phyloP scores from a whole-genome alignment of 1,284 basidiomycete species.

The Apiotrichum porosum region DNA sequence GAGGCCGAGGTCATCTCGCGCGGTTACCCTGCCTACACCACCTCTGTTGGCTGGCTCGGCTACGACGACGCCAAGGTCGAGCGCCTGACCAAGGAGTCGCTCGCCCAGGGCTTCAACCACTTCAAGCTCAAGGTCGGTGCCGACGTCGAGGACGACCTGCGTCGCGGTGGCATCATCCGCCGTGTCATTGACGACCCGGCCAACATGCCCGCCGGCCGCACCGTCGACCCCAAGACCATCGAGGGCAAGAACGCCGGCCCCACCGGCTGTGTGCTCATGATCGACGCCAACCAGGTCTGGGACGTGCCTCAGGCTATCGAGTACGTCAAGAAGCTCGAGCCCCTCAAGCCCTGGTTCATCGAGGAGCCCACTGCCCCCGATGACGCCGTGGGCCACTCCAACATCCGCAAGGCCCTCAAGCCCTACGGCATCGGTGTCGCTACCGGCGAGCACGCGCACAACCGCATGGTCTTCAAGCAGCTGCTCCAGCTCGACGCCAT shows the following conservation, averaged over 20 bases:
- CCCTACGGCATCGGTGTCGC: slow-evolving; percentile 86
- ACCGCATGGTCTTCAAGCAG: slow-evolving; percentile 96
- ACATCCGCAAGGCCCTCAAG: slow-evolving; percentile 58
- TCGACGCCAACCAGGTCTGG: slow-evolving; percentile 95
- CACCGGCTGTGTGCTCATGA: slow-evolving; percentile 89
- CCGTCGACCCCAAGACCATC: slow-evolving; percentile 62
- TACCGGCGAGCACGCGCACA: slow-evolving; percentile 93
- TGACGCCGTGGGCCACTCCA: slow-evolving; percentile 61
- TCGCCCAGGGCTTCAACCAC: slow-evolving; percentile 83
- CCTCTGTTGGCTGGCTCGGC: slow-evolving; percentile 86
- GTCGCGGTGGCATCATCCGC: slow-evolving; percentile 79
- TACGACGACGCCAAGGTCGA: slow-evolving; percentile 90
- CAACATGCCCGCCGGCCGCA: slow-evolving; percentile 47
- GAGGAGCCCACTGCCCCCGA: slow-evolving; percentile 93
- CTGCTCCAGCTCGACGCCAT: slow-evolving; percentile 87
- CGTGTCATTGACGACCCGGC: slow-evolving; percentile 86
- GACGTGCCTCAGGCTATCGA: slow-evolving; percentile 89
- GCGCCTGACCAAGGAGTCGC: slow-evolving; percentile 76
- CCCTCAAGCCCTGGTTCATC: slow-evolving; percentile 94
- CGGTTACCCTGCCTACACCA: slow-evolving; percentile 92
- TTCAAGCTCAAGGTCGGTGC: slow-evolving; percentile 98
- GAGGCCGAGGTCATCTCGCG: slow-evolving; percentile 61
- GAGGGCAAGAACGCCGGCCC: slow-evolving; percentile 89
- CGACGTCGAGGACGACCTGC: slow-evolving; percentile 72
- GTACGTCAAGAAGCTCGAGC: slow-evolving; percentile 74